phyloP scores from a whole-genome alignment of 139 green algal species.

The Coccomyxa sp. region DNA sequence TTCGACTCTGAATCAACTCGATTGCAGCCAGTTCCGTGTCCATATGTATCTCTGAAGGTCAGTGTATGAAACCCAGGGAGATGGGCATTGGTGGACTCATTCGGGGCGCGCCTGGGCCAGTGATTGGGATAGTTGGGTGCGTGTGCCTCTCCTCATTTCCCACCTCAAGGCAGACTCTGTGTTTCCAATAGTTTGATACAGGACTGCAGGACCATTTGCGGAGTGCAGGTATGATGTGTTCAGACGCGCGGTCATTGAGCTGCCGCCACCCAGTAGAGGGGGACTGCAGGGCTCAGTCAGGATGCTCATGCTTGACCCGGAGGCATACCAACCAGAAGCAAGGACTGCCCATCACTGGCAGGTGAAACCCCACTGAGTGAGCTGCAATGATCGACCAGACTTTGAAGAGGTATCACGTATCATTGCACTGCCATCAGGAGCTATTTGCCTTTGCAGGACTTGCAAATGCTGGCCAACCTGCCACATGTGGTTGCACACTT shows the following conservation, averaged over 20 bases:
- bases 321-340: background rate
- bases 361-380: background rate
- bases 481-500: conserved; percentile 39
- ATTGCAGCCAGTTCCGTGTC: too few species aligned
- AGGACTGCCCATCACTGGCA: background rate
- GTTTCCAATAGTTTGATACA: background rate
- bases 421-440: background rate
- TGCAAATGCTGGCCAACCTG: conserved; percentile 43
- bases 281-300: background rate
- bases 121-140: conserved; percentile 55
- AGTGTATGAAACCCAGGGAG: background rate
- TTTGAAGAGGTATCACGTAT: background rate
- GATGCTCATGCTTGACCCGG: background rate
- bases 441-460: conserved; percentile 7
- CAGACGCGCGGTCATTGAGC: background rate
- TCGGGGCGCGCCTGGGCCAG: conserved; percentile 30
- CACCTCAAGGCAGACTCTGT: background rate
- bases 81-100: conserved; percentile 28
- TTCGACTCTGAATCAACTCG: too few species aligned
- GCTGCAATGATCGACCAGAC: background rate
- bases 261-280: conserved; percentile 5
- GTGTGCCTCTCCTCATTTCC: conserved; percentile 35
- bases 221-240: background rate
- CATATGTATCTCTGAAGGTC: background rate
- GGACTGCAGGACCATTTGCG: background rate